Conservation (phyloP, 192 early-diverging fungal genomes). For the Umbelopsis sp. region DNA sequence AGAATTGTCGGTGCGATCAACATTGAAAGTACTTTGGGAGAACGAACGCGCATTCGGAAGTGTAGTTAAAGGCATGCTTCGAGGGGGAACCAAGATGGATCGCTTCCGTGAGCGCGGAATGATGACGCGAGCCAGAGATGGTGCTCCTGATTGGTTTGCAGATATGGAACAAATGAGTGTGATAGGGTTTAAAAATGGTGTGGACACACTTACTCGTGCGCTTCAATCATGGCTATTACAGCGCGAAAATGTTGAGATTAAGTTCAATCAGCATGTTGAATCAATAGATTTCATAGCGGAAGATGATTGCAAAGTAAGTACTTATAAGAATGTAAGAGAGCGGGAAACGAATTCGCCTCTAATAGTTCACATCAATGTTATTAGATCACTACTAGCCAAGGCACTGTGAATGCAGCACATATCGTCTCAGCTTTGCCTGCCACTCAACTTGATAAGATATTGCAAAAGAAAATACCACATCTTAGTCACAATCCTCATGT, state of each 20-base stretch:
- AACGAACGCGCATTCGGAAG: conserved; percentile 64
- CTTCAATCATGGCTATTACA: conserved; percentile 54
- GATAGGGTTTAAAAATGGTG: conserved; percentile 81
- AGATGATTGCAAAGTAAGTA: conserved; percentile 45
- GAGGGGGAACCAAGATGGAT: conserved; percentile 38
- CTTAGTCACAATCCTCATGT: conserved; percentile 68
- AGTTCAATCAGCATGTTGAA: conserved; percentile 46
- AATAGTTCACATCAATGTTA: background rate
- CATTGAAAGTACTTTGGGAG: conserved; percentile 73
- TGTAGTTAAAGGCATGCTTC: conserved; percentile 51
- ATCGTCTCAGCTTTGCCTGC: conserved; percentile 76
- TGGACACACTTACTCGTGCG: conserved; percentile 68
- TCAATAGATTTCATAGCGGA: conserved; percentile 39
- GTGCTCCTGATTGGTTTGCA: conserved; percentile 60
- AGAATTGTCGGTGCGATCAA: conserved; percentile 74
- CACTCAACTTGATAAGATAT: conserved; percentile 47
- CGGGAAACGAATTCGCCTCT: background rate
- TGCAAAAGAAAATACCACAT: conserved; percentile 45
- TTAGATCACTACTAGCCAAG: conserved; percentile 39
- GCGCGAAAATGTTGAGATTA: conserved; percentile 62
- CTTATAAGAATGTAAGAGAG: background rate
- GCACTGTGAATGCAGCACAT: conserved; percentile 51
- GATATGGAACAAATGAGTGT: conserved; percentile 68
- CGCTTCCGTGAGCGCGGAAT: conserved; percentile 39
- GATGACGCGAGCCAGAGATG: conserved; percentile 27